These are phyloP conservation scores for Dactylellina cionopaga DNA, from an alignment of 2,329 filamentous ascomycete genomes.

Conservation along the genomic window DNA sequence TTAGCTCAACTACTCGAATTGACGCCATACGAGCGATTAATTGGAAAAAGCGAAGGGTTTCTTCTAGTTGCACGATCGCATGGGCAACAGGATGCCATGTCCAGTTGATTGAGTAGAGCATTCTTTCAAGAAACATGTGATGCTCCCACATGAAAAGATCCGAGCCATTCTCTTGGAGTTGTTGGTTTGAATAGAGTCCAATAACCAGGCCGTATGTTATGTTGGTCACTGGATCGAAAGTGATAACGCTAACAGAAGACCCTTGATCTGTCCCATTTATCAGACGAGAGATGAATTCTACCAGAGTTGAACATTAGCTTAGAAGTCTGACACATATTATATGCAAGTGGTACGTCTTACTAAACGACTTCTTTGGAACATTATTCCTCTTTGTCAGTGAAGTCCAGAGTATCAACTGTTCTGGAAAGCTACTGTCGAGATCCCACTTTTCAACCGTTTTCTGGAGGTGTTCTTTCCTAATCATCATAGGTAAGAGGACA, in stretches of 20 bases:
- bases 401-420: slow-evolving; percentile 26
- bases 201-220: slow-evolving; percentile 25
- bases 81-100: slow-evolving; percentile 27
- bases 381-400: slow-evolving; percentile 11
- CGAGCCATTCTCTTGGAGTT: slow-evolving; percentile 5
- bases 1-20: slow-evolving; percentile 19
- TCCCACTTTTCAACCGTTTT: slow-evolving; percentile 21
- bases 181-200: slow-evolving; percentile 25
- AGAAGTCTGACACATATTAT: neutral
- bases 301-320: neutral
- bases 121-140: slow-evolving; percentile 30
- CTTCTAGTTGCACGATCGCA: slow-evolving; percentile 18
- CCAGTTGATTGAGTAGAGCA: slow-evolving; percentile 8
- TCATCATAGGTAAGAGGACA: slow-evolving; percentile 1
- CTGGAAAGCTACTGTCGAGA: slow-evolving; percentile 6
- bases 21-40: slow-evolving; percentile 23
- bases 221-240: slow-evolving; percentile 18
- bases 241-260: slow-evolving; percentile 10
- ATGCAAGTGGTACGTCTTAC: slow-evolving; percentile 1
- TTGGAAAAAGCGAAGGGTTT: slow-evolving; percentile 28
- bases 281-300: slow-evolving; percentile 20
- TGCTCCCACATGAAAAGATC: slow-evolving; percentile 23
- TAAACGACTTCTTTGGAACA: slow-evolving; percentile 13
- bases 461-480: slow-evolving; percentile 12
- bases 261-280: slow-evolving; percentile 21